Percentiles rank a stretch among this genome's conserved stretches.
Conservation (phyloP, 192 early-diverging fungal species). For the Gryganskiella cystojenkinii region DNA sequence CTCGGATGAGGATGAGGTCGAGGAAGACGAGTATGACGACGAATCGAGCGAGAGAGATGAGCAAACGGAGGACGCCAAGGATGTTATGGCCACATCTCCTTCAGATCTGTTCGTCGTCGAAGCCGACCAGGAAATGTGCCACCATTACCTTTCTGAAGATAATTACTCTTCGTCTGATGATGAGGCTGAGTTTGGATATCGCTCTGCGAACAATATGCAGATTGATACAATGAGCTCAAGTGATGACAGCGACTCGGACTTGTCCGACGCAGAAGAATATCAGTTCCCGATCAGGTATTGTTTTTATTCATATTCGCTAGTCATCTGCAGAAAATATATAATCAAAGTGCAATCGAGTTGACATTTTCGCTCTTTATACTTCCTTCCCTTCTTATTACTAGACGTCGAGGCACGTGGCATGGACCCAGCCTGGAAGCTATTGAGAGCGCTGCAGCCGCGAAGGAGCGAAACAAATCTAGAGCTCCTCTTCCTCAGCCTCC, state of each 20-base stretch:
- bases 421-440: constrained; percentile 48
- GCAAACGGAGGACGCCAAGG: neutral
- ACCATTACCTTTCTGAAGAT: constrained; percentile 35
- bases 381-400: constrained; percentile 3
- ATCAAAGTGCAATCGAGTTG: too few species aligned
- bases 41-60: neutral
- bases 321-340: too few species aligned
- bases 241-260: constrained; percentile 51
- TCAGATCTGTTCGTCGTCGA: constrained; percentile 38
- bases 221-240: constrained; percentile 51
- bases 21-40: constrained; percentile 33
- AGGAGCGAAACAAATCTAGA: neutral
- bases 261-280: constrained; percentile 47
- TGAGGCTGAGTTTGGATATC: constrained; percentile 40
- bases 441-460: constrained; percentile 17
- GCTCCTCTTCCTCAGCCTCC: neutral
- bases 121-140: constrained; percentile 17
- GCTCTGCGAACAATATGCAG: constrained; percentile 43
- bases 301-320: too few species aligned
- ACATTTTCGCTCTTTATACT: too few species aligned
- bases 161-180: constrained; percentile 52
- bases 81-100: neutral
- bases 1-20: constrained; percentile 52
- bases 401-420: constrained; percentile 52
- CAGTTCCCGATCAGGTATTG: constrained; percentile 40